These are phyloP conservation scores for Hirschioporus abietinus DNA, from an alignment of 768 basidiomycete genomes.

Conservation along the genomic window DNA sequence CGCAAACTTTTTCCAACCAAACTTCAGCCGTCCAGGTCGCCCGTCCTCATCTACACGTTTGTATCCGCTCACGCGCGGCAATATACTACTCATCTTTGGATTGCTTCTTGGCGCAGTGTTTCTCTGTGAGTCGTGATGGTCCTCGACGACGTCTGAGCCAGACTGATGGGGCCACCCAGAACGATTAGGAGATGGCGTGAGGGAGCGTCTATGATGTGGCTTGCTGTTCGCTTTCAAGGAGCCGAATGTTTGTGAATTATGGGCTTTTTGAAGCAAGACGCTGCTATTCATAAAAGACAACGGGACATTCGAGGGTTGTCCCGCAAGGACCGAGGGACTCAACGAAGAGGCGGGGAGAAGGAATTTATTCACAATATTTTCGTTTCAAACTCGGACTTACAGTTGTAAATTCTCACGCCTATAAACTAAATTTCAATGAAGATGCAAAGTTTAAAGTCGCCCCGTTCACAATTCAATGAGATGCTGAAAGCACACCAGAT, in stretches of 20 bases:
- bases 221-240: not conserved
- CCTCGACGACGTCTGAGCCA: not conserved
- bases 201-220: not conserved
- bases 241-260: not conserved
- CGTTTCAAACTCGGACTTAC: not conserved
- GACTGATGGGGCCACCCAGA: not conserved
- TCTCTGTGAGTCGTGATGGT: not conserved
- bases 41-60: slow-evolving; percentile 5
- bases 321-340: not conserved
- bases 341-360: not conserved
- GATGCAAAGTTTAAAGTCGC: too few relatives aligned
- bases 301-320: not conserved
- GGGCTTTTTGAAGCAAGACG: not conserved
- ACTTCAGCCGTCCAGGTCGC: slow-evolving; percentile 20
- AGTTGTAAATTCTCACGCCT: too few relatives aligned
- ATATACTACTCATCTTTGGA: not conserved
- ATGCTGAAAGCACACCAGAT: not conserved
- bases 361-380: not conserved
- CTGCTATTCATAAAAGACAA: not conserved
- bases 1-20: slow-evolving; percentile 64
- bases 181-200: not conserved
- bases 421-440: too few relatives aligned
- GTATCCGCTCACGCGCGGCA: slow-evolving; percentile 2
- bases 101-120: not conserved
- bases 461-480: too few relatives aligned